phyloP scores from a whole-genome alignment of 2,329 filamentous ascomycete genomes.

The Ophiocordyceps camponoti-floridani region DNA sequence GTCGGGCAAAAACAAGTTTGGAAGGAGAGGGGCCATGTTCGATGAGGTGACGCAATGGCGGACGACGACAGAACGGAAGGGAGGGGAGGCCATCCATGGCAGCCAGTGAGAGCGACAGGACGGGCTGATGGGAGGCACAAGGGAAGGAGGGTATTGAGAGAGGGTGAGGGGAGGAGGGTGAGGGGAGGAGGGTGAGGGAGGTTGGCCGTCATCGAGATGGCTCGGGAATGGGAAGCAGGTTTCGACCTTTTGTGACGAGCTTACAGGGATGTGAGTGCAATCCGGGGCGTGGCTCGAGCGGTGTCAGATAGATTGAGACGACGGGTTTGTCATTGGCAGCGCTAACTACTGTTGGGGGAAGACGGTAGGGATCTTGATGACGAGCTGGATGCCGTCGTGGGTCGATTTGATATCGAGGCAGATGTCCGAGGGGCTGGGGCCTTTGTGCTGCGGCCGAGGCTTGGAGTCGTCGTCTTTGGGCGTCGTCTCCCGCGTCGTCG shows the following conservation, averaged over 20 bases:
- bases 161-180: neutral
- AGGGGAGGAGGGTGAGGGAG: neutral
- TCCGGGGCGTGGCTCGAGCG: neutral
- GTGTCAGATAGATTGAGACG: neutral
- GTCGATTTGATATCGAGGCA: constrained; percentile 40
- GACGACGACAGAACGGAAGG: no score
- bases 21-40: neutral
- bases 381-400: constrained; percentile 37
- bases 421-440: constrained; percentile 30
- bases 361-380: constrained; percentile 37
- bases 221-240: no score
- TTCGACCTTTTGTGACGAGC: no score
- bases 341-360: constrained; percentile 11
- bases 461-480: neutral
- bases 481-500: no score
- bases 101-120: no score
- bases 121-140: no score
- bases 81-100: no score
- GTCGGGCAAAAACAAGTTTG: neutral
- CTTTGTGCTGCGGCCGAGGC: neutral
- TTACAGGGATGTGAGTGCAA: no score
- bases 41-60: neutral
- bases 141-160: neutral
- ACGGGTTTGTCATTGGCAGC: constrained; percentile 3
- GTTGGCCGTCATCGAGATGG: no score